Base-by-base conservation (phyloP, 495 filamentous ascomycete species). In the Cenococcum geophilum region DNA sequence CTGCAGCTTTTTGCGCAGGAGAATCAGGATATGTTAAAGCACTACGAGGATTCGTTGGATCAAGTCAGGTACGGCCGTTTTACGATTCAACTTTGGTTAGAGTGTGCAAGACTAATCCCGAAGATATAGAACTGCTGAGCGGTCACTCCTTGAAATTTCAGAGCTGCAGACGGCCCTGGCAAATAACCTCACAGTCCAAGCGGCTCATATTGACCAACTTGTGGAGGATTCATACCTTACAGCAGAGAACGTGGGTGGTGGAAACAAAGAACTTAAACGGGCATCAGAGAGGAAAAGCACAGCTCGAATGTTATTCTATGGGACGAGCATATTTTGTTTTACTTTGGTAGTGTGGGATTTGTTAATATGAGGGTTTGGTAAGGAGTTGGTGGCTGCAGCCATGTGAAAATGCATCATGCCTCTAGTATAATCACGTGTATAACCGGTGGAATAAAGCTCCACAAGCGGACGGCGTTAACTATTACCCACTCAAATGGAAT, bases 281-380 rank as follows among this genome's bases (percentile, higher is more conserved):
- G 92, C 92, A 42, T 83, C 83, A 5, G 84, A 91, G 76, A 79
- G 86, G 65, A 79, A 81, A 61, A 95, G 91, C 78, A 86, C 90
- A 40, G 93, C 93, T 25, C 85, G 86, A 68, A 87, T 87, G 64
- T 87, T 96, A 27, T 99, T 97, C 70, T 96, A 86, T 75, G 88
- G 86, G 12, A 91, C 90, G 6, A 84, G 87, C 27, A 87, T 85
- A 0, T 78, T 97, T 60, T 96, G 91, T 72, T 75, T 82, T 2
- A 86, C 87, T 68, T 78, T 99, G 60, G 79, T 99, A 9, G 76
- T 91, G n/a, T 99, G 91, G 89, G 93, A 99, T 81, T 74, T 96
- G 71, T 74, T 96, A 32, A 89, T 96, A 72, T 97, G 76, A 61
- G 25, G 47, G 4, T 45, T 45, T 45, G 18, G 40, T 10, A 45